A percentile compares a stretch with the other conserved stretches of the same genome.
phyloP scores from a whole-genome alignment of 768 basidiomycete genomes.

The Amanita exitialis region DNA sequence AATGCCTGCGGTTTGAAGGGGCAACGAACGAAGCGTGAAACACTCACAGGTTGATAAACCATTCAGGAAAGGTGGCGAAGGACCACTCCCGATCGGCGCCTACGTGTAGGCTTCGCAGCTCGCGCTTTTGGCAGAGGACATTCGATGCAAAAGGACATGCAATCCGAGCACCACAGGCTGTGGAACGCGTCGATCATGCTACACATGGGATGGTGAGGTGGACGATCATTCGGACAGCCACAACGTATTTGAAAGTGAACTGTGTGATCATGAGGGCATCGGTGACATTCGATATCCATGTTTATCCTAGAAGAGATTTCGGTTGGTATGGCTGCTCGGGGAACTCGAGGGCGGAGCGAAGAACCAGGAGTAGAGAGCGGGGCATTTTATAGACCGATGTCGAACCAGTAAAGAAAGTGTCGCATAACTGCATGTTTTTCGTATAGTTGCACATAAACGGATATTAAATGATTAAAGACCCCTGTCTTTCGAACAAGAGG shows the following conservation, averaged over 20 bases:
- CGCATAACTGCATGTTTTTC: conserved; percentile 5
- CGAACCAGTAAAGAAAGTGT: background rate
- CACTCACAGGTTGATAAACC: too few species aligned
- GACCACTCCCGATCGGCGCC: background rate
- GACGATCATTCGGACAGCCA: conserved; percentile 21
- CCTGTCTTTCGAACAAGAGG: conserved; percentile 2
- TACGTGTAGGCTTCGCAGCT: too few species aligned
- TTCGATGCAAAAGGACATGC: conserved; percentile 17
- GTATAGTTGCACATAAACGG: conserved; percentile 2
- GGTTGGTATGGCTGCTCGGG: conserved; percentile 1
- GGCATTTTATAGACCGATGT: background rate
- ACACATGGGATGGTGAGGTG: conserved; percentile 19
- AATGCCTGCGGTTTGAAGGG: background rate
- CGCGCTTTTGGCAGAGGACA: conserved; percentile 9
- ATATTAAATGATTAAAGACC: conserved; percentile 3
- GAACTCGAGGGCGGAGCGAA: background rate
- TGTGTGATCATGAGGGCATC: conserved; percentile 13
- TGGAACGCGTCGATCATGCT: conserved; percentile 23
- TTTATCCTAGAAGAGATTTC: background rate
- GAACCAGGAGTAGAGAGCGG: background rate
- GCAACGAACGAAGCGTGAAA: too few species aligned
- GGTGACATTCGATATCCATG: conserved; percentile 7
- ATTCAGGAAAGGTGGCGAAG: too few species aligned
- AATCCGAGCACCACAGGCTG: conserved; percentile 21
- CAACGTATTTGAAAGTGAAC: conserved; percentile 23